Evolutionary conservation across 441 rosid genomes (phyloP).

Genomic region (Erodium trifolium): DNA sequence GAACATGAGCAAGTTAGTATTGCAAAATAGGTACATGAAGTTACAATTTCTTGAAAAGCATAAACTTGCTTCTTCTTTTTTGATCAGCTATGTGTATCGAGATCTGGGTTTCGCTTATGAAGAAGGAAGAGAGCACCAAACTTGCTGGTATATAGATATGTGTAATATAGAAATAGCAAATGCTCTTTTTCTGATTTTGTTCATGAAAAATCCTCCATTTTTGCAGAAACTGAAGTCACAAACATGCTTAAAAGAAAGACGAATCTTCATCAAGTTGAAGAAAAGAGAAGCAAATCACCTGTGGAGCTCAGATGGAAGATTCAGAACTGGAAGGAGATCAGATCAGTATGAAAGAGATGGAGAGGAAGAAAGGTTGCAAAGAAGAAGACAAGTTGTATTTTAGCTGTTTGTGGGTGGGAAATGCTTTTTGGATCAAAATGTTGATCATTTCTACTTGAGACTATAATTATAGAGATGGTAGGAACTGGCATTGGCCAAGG

Average conservation of each 20-base stretch:
- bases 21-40: neutral
- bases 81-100: no score
- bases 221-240: neutral
- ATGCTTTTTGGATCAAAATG: neutral
- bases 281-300: neutral
- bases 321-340: neutral
- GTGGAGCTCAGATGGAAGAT: neutral
- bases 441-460: neutral
- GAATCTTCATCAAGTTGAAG: neutral
- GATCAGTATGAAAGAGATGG: neutral
- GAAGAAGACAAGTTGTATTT: neutral
- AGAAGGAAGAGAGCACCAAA: no score
- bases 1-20: neutral
- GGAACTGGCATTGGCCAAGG: neutral
- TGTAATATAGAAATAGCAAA: no score
- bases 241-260: neutral
- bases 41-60: neutral
- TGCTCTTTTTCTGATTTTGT: neutral
- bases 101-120: no score
- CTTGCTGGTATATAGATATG: neutral
- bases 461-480: neutral
- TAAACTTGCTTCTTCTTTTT: neutral
- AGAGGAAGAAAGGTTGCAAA: neutral
- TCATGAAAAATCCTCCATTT: neutral
- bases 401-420: constrained; percentile 1